Evolutionary conservation across 2,329 filamentous ascomycete species (phyloP), one percentile per base, ranked within the genome.

Genomic region (Claviceps africana): DNA sequence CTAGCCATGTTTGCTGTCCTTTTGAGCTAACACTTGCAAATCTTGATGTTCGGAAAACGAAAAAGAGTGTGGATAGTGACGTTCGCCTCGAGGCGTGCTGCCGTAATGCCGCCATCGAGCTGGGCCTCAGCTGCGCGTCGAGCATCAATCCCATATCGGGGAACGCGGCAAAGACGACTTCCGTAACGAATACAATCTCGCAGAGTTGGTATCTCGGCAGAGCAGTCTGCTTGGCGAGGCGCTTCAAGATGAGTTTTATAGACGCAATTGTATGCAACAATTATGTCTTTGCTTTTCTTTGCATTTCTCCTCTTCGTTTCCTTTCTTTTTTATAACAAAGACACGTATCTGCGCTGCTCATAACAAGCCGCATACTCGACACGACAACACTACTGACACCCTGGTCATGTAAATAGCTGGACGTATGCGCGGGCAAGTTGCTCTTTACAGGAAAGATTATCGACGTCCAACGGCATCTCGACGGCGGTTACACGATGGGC

Each of bases 401-500:
- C n/a, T n/a, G n/a, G n/a, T n/a, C n/a, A n/a, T n/a, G n/a, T n/a
- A n/a, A n/a, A n/a, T n/a, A 60, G 44, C 68, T 65, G 25, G 56
- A 63, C 7, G 60, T 64, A 4, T 67, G 62, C 17, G 62, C 62
- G 22, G 67, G 67, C 44, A 64, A 64, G 39, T 55, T 70, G 0
- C 61, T 71, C 1, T 71, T 66, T 43, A 65, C 62, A 0, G 68
- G 69, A 21, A 71, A 72, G 53, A 67, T 70, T n/a, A 43, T 68
- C 25, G 66, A 70, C 42, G 68, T 71, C 1, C 58, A 60, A n/a
- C 63, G 69, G 11, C 64, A 65, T 40, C 59, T 72, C 2, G 63
- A 62, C 8, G 66, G 65, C 4, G 70, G 70, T 11, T 71, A 70
- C 58, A 71, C 70, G 1, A 66, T 69, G 62, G 69, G 70, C 28